Percentiles rank a stretch among this genome's conserved stretches.
phyloP scores from a whole-genome alignment of 2,329 filamentous ascomycete species.

The Exophiala aquamarina region DNA sequence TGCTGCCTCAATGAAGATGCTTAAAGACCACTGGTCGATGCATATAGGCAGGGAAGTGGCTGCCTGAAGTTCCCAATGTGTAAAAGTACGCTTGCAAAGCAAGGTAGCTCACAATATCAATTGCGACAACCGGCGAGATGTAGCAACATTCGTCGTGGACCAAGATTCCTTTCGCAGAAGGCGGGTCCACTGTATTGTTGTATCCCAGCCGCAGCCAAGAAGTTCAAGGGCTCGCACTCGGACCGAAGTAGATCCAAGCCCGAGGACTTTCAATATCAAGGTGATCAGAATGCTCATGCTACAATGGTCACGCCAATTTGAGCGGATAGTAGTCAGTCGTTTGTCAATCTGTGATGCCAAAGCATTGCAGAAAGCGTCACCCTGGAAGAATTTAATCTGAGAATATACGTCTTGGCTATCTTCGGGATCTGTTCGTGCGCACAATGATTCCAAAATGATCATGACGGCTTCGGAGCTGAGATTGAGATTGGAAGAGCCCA shows the following conservation, averaged over 20 bases:
- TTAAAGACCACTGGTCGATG: conserved; percentile 21
- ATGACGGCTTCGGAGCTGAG: conserved; percentile 56
- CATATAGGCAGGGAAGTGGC: conserved; percentile 11
- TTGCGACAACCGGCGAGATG: conserved; percentile 35
- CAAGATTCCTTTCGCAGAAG: conserved; percentile 7
- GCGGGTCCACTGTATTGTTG: conserved; percentile 7
- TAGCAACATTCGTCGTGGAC: conserved; percentile 34
- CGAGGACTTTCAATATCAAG: conserved; percentile 44
- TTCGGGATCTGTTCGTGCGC: conserved; percentile 53
- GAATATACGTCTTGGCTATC: conserved; percentile 37
- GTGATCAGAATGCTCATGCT: conserved; percentile 60
- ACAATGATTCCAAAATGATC: conserved; percentile 50
- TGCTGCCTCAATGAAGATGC: conserved; percentile 40
- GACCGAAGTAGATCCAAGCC: conserved; percentile 48
- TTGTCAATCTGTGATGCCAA: conserved; percentile 43
- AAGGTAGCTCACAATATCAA: conserved; percentile 19
- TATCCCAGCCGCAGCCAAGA: conserved; percentile 1
- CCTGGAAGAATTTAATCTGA: conserved; percentile 5
- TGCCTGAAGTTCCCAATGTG: conserved; percentile 13
- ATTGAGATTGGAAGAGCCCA: conserved; percentile 58
- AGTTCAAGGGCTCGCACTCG: conserved; percentile 23
- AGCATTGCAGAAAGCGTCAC: conserved; percentile 4
- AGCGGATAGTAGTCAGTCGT: conserved; percentile 48
- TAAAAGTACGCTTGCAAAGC: conserved; percentile 23
- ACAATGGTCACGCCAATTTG: conserved; percentile 60